phyloP scores from a whole-genome alignment of 2,329 filamentous ascomycete species.

The Elsinoe batatas region DNA sequence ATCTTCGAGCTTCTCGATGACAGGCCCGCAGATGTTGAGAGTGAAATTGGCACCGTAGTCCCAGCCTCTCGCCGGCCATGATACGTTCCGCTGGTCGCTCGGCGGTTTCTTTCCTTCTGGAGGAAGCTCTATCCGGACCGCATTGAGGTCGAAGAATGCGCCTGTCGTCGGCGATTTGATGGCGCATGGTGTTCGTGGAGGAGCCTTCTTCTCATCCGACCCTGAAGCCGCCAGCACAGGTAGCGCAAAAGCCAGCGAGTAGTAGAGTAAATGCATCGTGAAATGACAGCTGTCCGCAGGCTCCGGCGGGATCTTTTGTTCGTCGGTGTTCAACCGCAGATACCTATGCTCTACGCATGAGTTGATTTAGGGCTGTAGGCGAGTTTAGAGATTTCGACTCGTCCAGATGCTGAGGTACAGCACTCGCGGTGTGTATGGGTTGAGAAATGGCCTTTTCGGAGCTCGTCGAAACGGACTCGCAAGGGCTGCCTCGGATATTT shows the following conservation, averaged over 20 bases:
- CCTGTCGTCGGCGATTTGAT: constrained; percentile 51
- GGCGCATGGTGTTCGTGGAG: constrained; percentile 48
- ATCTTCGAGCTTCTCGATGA: constrained; percentile 48
- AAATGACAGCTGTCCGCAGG: constrained; percentile 1
- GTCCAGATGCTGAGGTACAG: no score
- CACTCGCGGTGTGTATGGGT: no score
- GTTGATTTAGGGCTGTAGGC: no score
- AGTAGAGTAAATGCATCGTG: constrained; percentile 26
- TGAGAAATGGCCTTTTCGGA: no score
- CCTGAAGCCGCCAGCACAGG: constrained; percentile 28
- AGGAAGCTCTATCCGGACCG: constrained; percentile 44
- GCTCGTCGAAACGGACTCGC: neutral
- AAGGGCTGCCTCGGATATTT: neutral
- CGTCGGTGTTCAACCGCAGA: no score
- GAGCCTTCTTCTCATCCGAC: constrained; percentile 29
- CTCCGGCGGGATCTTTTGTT: neutral
- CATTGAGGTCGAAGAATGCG: constrained; percentile 54
- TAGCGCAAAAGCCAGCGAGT: constrained; percentile 26
- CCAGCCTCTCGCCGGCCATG: constrained; percentile 57
- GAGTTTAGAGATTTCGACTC: no score
- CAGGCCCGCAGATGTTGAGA: constrained; percentile 67
- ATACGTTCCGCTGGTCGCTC: constrained; percentile 49
- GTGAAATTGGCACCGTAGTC: constrained; percentile 78
- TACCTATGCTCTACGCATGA: no score
- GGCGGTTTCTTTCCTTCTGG: constrained; percentile 29